Conservation (phyloP, 2,329 filamentous ascomycete genomes). For the Fusarium sp. region DNA sequence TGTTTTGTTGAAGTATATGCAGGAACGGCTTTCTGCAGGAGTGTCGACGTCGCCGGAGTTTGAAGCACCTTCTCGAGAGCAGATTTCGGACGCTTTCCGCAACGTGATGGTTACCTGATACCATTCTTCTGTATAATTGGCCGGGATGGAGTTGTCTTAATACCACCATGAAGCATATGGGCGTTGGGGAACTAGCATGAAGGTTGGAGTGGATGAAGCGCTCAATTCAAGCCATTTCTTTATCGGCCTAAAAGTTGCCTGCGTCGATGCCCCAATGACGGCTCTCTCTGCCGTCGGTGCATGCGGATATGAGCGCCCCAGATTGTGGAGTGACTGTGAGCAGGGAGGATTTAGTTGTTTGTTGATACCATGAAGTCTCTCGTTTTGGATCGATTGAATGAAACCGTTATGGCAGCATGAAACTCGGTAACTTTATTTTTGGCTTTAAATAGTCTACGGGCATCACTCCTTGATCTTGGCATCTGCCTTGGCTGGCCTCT, state of each 20-base stretch:
- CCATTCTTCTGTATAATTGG: constrained; percentile 42
- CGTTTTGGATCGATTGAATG: constrained; percentile 39
- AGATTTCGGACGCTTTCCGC: constrained; percentile 68
- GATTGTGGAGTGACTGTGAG: constrained; percentile 30
- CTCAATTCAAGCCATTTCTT: constrained; percentile 38
- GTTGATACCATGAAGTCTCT: constrained; percentile 43
- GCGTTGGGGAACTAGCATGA: constrained; percentile 48
- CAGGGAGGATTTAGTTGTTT: constrained; percentile 40
- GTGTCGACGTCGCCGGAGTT: constrained; percentile 55
- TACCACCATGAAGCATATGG: constrained; percentile 48
- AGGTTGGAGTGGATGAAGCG: constrained; percentile 38
- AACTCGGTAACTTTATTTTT: not conserved
- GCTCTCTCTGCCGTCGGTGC: constrained; percentile 17
- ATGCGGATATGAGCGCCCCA: constrained; percentile 18
- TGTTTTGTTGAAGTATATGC: constrained; percentile 86
- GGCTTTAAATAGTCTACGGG: not conserved
- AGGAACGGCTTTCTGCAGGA: constrained; percentile 78
- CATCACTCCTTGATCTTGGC: constrained; percentile 72
- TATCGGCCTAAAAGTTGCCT: constrained; percentile 33
- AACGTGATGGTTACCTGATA: constrained; percentile 65
- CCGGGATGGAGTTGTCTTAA: constrained; percentile 43
- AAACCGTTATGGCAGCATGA: constrained; percentile 11
- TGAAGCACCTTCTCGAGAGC: constrained; percentile 58
- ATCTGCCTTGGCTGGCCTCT: constrained; percentile 82
- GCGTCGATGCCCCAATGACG: constrained; percentile 18